Base-by-base conservation (phyloP, 768 basidiomycete species). In the Serendipita sp. region DNA sequence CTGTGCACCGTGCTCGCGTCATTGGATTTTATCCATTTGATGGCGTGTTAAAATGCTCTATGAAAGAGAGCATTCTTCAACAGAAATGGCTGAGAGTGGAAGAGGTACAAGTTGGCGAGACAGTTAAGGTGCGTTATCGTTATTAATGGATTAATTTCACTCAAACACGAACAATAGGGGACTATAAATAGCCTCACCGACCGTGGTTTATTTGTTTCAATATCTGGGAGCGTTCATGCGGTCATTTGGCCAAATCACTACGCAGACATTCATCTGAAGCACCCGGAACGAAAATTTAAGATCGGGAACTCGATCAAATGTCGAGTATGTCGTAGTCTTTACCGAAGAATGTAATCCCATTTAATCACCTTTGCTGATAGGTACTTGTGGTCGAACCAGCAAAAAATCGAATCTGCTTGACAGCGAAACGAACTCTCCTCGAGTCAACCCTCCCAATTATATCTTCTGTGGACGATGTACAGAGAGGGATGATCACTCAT, bases 231-330 rank as follows among this genome's bases (percentile, higher is more conserved):
- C 66, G 85, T 97, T 37, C 92, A 96, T 70, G 96, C 90, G 34
- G 86, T 96, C 32, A 79, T 97, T 24, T 96, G 91, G 89, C 93
- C 94, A 0, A 82, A 85, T 67, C 96, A 98, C 72, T 96, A 89
- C 72, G 92, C 96, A 10, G 96, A 99, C 73, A 93, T 98, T 70
- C 72, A 77, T n/a, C 79, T 98, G 69, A 96, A 93, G 72, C 89
- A 97, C 72, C 95, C 95, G 8, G 84, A 91, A 47, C 90, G 86
- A 75, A 81, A 86, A 66, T 99, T 96, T 78, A 93, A 91, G 71
- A 76, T 80, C 24, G 94, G 93, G 30, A 79, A 80, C 2, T 81
- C 72, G 63, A 87, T 97, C 73, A 95, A 89, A 76, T 93, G 91
- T 69, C 78, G 91, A 66, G 93, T 92, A 74, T 4, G 86, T 75